Evolutionary conservation across 768 basidiomycete genomes (phyloP).

Genomic region (Tulasnella sp.): DNA sequence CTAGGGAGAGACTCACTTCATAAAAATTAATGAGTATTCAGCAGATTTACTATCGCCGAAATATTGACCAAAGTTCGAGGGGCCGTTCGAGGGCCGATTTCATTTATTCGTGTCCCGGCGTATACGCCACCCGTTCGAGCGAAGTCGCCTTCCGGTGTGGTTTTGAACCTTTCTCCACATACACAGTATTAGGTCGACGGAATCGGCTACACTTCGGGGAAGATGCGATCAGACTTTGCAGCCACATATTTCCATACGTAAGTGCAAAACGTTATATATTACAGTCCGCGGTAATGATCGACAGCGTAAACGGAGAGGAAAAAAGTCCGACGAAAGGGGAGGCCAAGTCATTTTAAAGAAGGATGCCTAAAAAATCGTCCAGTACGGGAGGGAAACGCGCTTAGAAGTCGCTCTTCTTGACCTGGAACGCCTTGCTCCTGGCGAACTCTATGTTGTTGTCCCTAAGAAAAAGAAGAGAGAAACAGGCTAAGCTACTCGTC

Average conservation of each 20-base stretch:
- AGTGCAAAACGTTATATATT: neutral
- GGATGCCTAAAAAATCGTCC: too few relatives aligned
- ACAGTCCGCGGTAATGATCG: neutral
- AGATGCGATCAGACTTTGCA: neutral
- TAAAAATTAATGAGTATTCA: too few relatives aligned
- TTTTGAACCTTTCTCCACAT: too few relatives aligned
- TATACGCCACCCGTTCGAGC: too few relatives aligned
- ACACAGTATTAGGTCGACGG: neutral
- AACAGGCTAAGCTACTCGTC: neutral
- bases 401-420: conserved; percentile 12
- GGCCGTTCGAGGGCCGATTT: too few relatives aligned
- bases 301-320: neutral
- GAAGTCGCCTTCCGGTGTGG: too few relatives aligned
- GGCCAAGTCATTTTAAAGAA: neutral
- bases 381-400: neutral
- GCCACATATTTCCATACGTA: neutral
- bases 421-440: neutral
- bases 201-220: neutral
- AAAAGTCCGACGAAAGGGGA: neutral
- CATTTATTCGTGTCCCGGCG: too few relatives aligned
- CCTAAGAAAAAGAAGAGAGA: neutral
- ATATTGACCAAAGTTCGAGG: too few relatives aligned
- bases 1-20: too few relatives aligned
- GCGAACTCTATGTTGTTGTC: neutral
- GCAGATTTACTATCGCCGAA: too few relatives aligned